Evolutionary conservation across 1,139 yeast genomes (phyloP), one percentile per base, ranked within the genome.

Genomic region (Protomyces inouyei): DNA sequence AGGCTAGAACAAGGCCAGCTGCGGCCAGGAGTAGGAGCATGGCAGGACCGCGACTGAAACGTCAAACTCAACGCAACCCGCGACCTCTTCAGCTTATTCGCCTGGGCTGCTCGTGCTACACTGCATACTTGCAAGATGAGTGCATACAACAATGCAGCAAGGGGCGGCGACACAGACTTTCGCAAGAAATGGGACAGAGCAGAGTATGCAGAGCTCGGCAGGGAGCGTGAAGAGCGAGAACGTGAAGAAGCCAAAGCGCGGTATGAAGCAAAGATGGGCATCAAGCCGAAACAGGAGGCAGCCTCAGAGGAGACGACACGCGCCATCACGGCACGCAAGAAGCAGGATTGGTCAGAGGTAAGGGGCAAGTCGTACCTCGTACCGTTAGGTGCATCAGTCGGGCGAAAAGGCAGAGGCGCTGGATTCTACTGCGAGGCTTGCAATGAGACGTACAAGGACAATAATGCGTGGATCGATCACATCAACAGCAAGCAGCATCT

Each of bases 351-450:
- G 56, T 52, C 57, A 28, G 63, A 52, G 14, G 57, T 59, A n/a
- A 68, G 82, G 60, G 82, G 82, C 68, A 77, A 79, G 66, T 76
- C 79, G 43, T 76, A 79, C 8, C 74, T 84, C 40, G 81, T 79
- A 3, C 76, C 80, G 0, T 75, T 76, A 1, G 78, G 80, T 8
- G 76, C 83, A 1, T 74, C 79, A 0, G 74, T 76, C 1, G 78
- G 80, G 0, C 77, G 76, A 48, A 80, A 84, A 60, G 90, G 90
- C 55, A 81, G 85, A 69, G 87, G 84, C 18, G 84, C 87, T 69
- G 97, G 97, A 1, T 91, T 91, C 74, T 82, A 84, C 70, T 92
- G 98, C 75, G 88, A 87, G 18, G 76, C 84, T 1, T 92, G 98
- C 73, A 83, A 86, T 70, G 75, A 88, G 68, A 86, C 95, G 1